Conservation (phyloP, 2,329 filamentous ascomycete genomes). For the Fusarium sarcochroum region DNA sequence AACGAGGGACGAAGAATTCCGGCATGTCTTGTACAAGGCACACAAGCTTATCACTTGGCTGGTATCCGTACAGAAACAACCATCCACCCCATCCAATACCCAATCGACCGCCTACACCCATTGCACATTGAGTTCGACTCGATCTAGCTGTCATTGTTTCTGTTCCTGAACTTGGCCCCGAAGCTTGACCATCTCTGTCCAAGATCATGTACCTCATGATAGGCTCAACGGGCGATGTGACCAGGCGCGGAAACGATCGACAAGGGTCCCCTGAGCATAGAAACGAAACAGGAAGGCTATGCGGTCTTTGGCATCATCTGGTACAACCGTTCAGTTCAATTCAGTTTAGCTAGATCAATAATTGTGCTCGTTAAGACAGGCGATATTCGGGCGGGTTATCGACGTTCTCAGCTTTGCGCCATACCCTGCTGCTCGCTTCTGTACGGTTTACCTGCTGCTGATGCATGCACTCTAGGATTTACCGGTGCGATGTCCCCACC, state of each 20-base stretch:
- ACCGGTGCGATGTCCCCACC: constrained; percentile 2
- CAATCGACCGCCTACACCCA: neutral
- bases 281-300: constrained; percentile 46
- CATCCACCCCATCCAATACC: neutral
- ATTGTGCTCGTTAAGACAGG: constrained; percentile 14
- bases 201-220: constrained; percentile 15
- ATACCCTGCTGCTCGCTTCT: constrained; percentile 31
- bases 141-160: constrained; percentile 12
- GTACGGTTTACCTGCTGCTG: constrained; percentile 19
- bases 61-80: neutral
- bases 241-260: constrained; percentile 40
- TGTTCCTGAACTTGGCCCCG: constrained; percentile 16
- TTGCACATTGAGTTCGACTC: neutral
- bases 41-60: constrained; percentile 1
- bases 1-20: constrained; percentile 7
- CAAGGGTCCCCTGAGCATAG: constrained; percentile 38
- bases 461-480: constrained; percentile 34
- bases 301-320: constrained; percentile 24
- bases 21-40: constrained; percentile 17
- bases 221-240: constrained; percentile 25
- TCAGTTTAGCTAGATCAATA: constrained; percentile 9
- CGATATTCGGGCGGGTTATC: neutral
- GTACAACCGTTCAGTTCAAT: constrained; percentile 1
- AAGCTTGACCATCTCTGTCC: constrained; percentile 28
- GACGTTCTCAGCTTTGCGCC: constrained; percentile 15